Conservation (phyloP, 768 basidiomycete genomes). For the Suillus luteus region DNA sequence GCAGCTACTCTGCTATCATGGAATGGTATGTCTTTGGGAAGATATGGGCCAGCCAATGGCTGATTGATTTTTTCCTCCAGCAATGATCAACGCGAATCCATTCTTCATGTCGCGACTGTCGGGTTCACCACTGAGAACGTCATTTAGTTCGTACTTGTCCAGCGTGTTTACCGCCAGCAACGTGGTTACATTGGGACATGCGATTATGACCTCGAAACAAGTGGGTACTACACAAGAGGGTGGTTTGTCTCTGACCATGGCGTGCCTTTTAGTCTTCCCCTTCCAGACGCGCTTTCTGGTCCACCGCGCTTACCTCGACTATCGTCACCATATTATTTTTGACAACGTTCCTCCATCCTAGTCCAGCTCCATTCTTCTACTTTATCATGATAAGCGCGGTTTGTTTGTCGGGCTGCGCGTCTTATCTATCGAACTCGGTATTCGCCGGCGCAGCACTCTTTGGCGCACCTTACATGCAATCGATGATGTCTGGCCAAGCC, state of each 20-base stretch:
- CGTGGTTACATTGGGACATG: conserved; percentile 72
- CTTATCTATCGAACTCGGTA: conserved; percentile 77
- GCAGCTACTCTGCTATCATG: conserved; percentile 82
- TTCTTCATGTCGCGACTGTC: conserved; percentile 75
- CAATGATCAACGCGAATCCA: conserved; percentile 82
- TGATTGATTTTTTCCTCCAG: conserved; percentile 40
- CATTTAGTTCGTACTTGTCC: conserved; percentile 69
- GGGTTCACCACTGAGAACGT: conserved; percentile 54
- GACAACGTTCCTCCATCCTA: conserved; percentile 60
- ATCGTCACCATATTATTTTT: conserved; percentile 61
- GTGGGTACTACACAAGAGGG: conserved; percentile 40
- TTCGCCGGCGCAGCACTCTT: conserved; percentile 83
- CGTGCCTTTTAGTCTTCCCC: conserved; percentile 51
- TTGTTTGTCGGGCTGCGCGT: conserved; percentile 59
- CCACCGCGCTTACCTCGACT: conserved; percentile 51
- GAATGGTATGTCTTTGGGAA: conserved; percentile 65
- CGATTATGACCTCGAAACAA: conserved; percentile 67
- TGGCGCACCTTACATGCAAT: conserved; percentile 71
- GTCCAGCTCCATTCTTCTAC: conserved; percentile 59
- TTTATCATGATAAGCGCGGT: conserved; percentile 66
- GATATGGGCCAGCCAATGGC: background rate
- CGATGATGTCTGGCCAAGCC: conserved; percentile 82
- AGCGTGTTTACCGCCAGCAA: conserved; percentile 64
- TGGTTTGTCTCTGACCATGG: background rate
- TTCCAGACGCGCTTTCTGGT: conserved; percentile 55